A percentile compares a stretch with the other conserved stretches of the same genome.
Conservation (phyloP, 169 alveolate genomes). For the Miamiensis avidus region DNA sequence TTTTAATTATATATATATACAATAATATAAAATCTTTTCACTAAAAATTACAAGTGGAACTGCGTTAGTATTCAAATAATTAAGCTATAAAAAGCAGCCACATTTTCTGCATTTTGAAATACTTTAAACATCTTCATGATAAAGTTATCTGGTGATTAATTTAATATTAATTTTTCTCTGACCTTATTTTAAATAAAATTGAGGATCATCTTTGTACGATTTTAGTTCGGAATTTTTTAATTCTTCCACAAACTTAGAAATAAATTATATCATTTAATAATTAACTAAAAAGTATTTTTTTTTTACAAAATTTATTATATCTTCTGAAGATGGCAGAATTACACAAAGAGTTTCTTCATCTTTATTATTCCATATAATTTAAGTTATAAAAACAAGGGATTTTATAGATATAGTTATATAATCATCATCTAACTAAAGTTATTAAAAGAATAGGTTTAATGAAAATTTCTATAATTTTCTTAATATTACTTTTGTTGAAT, state of each 20-base stretch:
- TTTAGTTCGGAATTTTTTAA: background rate
- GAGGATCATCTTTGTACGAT: background rate
- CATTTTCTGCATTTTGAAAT: background rate
- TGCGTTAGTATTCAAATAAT: background rate
- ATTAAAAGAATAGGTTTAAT: no score
- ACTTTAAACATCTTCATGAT: background rate
- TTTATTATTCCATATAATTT: background rate
- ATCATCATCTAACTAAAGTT: background rate
- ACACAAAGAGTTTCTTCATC: background rate
- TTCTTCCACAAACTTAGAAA: background rate
- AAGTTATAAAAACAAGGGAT: background rate
- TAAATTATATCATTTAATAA: no score
- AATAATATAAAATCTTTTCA: background rate
- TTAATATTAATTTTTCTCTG: no score
- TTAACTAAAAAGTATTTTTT: no score
- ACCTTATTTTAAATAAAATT: background rate
- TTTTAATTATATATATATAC: no score
- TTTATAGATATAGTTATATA: background rate
- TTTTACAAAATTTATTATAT: background rate
- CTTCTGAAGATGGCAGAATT: background rate
- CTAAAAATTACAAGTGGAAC: background rate
- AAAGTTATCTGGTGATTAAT: background rate
- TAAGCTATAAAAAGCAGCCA: background rate
- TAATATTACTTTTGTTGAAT: no score
- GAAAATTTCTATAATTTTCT: no score